A percentile compares a stretch with the other conserved stretches of the same genome.
These are phyloP conservation scores for Clarireedia sp. DNA, from an alignment of 2,329 filamentous ascomycete species.

Conservation along the genomic window DNA sequence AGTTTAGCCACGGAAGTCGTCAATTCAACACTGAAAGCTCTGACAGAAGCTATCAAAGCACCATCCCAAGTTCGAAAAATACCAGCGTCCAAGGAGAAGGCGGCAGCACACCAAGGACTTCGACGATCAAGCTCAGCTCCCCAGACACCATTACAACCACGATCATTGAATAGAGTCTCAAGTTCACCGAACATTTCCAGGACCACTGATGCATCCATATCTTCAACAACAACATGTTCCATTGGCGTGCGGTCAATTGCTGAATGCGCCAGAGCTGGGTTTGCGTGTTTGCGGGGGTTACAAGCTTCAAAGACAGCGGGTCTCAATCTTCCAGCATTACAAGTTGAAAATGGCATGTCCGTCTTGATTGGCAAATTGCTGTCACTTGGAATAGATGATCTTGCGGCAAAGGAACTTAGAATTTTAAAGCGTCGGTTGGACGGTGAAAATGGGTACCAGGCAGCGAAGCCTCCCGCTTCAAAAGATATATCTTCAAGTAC, in stretches of 20 bases:
- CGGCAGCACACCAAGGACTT: constrained; percentile 35
- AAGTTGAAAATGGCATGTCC: constrained; percentile 67
- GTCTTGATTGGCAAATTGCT: constrained; percentile 61
- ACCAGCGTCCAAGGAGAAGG: constrained; percentile 32
- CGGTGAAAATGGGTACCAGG: constrained; percentile 25
- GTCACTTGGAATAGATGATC: constrained; percentile 54
- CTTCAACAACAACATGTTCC: constrained; percentile 27
- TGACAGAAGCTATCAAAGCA: constrained; percentile 58
- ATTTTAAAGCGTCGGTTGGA: constrained; percentile 58
- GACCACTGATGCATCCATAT: constrained; percentile 32
- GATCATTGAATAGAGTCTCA: constrained; percentile 51
- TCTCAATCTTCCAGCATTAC: constrained; percentile 50
- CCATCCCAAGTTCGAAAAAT: constrained; percentile 17
- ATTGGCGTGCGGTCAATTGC: constrained; percentile 30
- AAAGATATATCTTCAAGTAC: constrained; percentile 31
- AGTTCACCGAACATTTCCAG: constrained; percentile 50
- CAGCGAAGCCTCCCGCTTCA: constrained; percentile 20
- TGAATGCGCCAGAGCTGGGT: constrained; percentile 63
- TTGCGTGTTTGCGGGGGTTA: constrained; percentile 53
- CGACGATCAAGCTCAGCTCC: constrained; percentile 50
- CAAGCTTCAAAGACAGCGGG: constrained; percentile 43
- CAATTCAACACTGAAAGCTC: constrained; percentile 60
- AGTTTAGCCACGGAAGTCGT: constrained; percentile 65
- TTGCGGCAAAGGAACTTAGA: constrained; percentile 61
- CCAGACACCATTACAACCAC: constrained; percentile 53